phyloP scores from a whole-genome alignment of 2,329 filamentous ascomycete genomes.

The Pseudophaeomoniella oleicola region DNA sequence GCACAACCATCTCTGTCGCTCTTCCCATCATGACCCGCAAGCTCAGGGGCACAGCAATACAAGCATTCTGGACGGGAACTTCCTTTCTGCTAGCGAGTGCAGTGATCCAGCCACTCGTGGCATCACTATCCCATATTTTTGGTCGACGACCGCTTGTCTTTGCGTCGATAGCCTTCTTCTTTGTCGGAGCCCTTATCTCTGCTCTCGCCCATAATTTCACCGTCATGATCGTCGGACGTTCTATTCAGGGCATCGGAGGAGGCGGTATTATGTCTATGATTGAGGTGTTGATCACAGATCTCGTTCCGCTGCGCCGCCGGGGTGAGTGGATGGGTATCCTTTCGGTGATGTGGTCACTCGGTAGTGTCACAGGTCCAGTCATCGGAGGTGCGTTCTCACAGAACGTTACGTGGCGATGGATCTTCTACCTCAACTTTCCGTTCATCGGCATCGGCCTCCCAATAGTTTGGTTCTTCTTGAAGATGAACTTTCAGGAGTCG shows the following conservation, averaged over 20 bases:
- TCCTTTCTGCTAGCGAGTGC: conserved; percentile 54
- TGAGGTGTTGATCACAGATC: conserved; percentile 28
- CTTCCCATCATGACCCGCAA: conserved; percentile 38
- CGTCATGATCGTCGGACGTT: conserved; percentile 28
- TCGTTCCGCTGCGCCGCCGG: conserved; percentile 26
- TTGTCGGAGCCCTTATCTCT: conserved; percentile 28
- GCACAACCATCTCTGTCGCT: conserved; percentile 48
- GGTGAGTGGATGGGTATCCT: conserved; percentile 24
- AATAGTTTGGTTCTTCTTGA: conserved; percentile 37
- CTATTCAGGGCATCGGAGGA: conserved; percentile 29
- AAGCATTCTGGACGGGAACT: conserved; percentile 60
- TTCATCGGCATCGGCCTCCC: conserved; percentile 35
- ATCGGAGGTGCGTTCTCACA: conserved; percentile 16
- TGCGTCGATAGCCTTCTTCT: conserved; percentile 25
- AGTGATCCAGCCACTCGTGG: conserved; percentile 37
- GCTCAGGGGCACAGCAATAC: conserved; percentile 37
- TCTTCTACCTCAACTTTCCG: conserved; percentile 51
- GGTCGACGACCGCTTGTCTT: conserved; percentile 29
- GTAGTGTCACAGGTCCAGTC: conserved; percentile 9
- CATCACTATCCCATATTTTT: conserved; percentile 32
- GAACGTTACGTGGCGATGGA: conserved; percentile 34
- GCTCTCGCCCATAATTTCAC: conserved; percentile 27
- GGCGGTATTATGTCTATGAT: conserved; percentile 28
- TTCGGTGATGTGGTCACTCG: conserved; percentile 1
- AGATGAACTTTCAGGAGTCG: conserved; percentile 33